A percentile compares a stretch with the other conserved stretches of the same genome.
Evolutionary conservation across 352 stramenopile species (phyloP).

Genomic region (Phytophthora sansomeana): DNA sequence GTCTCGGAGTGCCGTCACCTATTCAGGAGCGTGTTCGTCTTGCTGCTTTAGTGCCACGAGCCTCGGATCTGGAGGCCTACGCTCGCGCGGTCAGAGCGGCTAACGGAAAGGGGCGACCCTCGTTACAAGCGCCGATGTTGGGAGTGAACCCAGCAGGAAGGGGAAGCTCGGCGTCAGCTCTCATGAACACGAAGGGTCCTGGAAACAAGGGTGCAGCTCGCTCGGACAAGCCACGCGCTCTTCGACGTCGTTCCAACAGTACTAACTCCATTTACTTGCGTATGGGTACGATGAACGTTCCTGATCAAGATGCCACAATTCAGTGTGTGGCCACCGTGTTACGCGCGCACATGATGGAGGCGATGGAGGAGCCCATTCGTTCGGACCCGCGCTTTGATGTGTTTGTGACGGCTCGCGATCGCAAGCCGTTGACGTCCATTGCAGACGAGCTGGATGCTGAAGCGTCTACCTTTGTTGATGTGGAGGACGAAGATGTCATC

Average conservation of each 20-base stretch:
- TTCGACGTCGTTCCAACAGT: constrained; percentile 93
- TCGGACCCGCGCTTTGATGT: constrained; percentile 70
- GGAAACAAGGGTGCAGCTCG: constrained; percentile 24
- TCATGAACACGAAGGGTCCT: constrained; percentile 18
- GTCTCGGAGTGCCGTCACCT: constrained; percentile 54
- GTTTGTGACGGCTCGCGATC: constrained; percentile 71
- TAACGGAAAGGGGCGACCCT: constrained; percentile 31
- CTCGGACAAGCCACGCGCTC: constrained; percentile 41
- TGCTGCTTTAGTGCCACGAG: constrained; percentile 48
- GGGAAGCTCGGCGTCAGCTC: constrained; percentile 32
- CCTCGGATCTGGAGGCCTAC: constrained; percentile 70
- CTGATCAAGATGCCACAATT: constrained; percentile 96
- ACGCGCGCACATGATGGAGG: constrained; percentile 95
- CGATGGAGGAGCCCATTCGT: constrained; percentile 60
- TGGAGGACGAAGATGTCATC: constrained; percentile 39
- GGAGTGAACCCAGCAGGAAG: constrained; percentile 14
- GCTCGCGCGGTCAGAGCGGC: constrained; percentile 40
- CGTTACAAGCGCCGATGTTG: constrained; percentile 32
- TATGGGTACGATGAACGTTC: constrained; percentile 95
- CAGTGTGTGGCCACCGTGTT: constrained; percentile 96
- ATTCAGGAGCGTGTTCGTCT: constrained; percentile 78
- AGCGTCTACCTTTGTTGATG: constrained; percentile 35
- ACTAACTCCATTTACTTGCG: constrained; percentile 95
- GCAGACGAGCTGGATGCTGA: constrained; percentile 35
- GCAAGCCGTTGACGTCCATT: constrained; percentile 37